Evolutionary conservation across 1,139 yeast species (phyloP), one percentile per base, ranked within the genome.

Genomic region (Scheffersomyces illinoinensis): DNA sequence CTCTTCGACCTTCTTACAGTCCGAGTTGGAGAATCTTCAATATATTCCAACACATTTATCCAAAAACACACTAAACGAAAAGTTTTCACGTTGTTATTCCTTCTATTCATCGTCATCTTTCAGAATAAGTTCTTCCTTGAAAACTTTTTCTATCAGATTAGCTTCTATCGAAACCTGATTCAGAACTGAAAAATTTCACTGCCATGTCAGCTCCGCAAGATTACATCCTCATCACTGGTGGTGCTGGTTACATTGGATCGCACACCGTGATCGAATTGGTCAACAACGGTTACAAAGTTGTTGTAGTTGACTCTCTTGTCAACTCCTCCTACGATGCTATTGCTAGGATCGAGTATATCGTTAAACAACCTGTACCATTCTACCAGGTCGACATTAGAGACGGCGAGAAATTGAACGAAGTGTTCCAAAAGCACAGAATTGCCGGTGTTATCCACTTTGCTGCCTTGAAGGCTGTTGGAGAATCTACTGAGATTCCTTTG

Each of bases 241-340:
- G 96, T 58, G 92, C 96, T 47, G 96, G 97, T 46, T 91, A 91
- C 74, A 90, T 91, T 68, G 96, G 96, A 33, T 88, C 95, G 19
- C 96, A 90, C 70, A 88, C 95, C 2, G 89, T 87, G 7, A 84
- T 89, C 49, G 90, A 88, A 65, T 80, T 90, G 58, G 71, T 89
- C 59, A 81, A 85, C 63, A 81, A 85, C 57, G 91, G 91, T 48
- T 84, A 87, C 68, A 81, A 87, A 54, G 93, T 90, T 43, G 87
- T 91, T 21, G 83, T 91, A 55, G 85, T 88, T 48, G 97, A 91
- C 72, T 89, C 88, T 70, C 78, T 89, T 61, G 76, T 82, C 68
- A 90, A 89, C 69, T 88, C 96, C 6, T 83, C 89, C 52, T 81
- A 82, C 66, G 93, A 89, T 65, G 87, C 93, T 1, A 79, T 91